These are phyloP conservation scores for Macrocybe sp. DNA, from an alignment of 1,284 basidiomycete species.

Conservation along the genomic window DNA sequence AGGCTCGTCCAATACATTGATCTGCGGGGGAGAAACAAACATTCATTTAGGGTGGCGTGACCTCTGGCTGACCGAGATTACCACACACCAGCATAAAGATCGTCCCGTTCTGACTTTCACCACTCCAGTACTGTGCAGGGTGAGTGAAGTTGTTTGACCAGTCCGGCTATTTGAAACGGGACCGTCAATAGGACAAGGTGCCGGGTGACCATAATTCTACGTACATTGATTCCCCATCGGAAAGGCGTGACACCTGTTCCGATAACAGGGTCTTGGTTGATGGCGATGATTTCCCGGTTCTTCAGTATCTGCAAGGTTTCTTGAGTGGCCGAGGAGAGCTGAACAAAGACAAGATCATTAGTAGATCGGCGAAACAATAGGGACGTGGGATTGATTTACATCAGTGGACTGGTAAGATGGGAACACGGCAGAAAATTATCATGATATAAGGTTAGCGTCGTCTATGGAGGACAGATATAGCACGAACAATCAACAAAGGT, in stretches of 20 bases:
- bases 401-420: slow-evolving; percentile 20
- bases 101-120: slow-evolving; percentile 43
- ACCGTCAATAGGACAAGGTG: background rate
- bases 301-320: slow-evolving; percentile 26
- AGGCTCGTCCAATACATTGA: slow-evolving; percentile 44
- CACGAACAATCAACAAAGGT: slow-evolving; percentile 38
- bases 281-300: slow-evolving; percentile 31
- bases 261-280: slow-evolving; percentile 36
- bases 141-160: slow-evolving; percentile 40
- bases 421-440: background rate
- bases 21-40: slow-evolving; percentile 20
- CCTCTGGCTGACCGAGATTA: background rate
- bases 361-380: background rate
- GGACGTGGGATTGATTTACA: slow-evolving; percentile 12
- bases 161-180: slow-evolving; percentile 31
- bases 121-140: slow-evolving; percentile 52
- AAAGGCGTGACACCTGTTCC: slow-evolving; percentile 39
- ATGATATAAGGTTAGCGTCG: background rate
- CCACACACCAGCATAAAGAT: slow-evolving; percentile 45
- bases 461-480: background rate
- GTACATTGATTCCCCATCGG: slow-evolving; percentile 44
- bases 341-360: background rate
- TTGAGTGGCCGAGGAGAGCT: slow-evolving; percentile 32
- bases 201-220: slow-evolving; percentile 9
- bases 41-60: slow-evolving; percentile 25